Conservation (phyloP, 495 filamentous ascomycete species). For the Trichoderma erinaceum region DNA sequence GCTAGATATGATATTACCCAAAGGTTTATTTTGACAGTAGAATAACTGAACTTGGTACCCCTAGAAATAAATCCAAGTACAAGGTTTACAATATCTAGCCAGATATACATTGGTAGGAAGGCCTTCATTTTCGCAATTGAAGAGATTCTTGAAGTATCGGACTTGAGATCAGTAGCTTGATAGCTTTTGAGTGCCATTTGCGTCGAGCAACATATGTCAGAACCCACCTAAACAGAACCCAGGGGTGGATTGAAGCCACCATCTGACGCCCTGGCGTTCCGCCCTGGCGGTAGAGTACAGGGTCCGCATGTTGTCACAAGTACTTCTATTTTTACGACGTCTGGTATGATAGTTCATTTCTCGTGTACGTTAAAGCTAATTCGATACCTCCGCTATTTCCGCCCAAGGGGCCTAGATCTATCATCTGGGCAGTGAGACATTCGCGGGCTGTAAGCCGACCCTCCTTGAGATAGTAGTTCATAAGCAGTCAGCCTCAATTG, state of each 20-base stretch:
- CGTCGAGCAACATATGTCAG: not conserved
- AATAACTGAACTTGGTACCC: not conserved
- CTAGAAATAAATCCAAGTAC: not conserved
- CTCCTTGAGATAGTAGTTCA: not conserved
- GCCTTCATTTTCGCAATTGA: not conserved
- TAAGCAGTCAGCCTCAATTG: not conserved
- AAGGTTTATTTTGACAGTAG: too few relatives aligned
- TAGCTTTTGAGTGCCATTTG: not conserved
- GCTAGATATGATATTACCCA: too few relatives aligned
- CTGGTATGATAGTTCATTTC: not conserved
- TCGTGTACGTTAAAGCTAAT: too few relatives aligned
- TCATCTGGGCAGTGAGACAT: not conserved
- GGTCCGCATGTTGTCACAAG: not conserved
- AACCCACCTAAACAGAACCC: not conserved
- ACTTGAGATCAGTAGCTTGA: not conserved
- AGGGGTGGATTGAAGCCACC: conserved; percentile 4
- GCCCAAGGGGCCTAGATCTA: not conserved
- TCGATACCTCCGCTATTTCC: too few relatives aligned
- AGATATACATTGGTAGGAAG: not conserved
- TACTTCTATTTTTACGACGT: not conserved
- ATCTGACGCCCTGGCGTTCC: not conserved
- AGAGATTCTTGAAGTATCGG: not conserved
- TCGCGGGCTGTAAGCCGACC: not conserved
- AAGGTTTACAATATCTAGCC: not conserved
- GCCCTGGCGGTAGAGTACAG: not conserved